These are phyloP conservation scores for Penicillium olsonii DNA, from an alignment of 2,329 filamentous ascomycete genomes.

Conservation along the genomic window DNA sequence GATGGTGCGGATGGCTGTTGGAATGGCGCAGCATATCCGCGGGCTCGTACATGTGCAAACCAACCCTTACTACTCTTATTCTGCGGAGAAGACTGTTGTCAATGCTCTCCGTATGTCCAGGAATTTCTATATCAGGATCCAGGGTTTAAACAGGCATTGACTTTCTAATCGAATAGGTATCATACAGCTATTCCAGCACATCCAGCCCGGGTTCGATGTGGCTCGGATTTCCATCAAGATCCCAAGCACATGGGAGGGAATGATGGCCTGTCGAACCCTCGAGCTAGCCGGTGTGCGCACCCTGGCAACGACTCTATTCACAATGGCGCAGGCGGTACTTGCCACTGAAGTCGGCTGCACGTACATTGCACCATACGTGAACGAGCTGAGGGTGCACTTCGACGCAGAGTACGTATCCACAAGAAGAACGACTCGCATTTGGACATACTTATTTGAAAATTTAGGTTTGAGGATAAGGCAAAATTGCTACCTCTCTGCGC, in stretches of 20 bases:
- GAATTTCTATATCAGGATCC: too few species aligned
- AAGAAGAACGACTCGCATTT: neutral
- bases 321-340: conserved; percentile 60
- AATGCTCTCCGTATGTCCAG: conserved; percentile 56
- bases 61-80: conserved; percentile 59
- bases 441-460: neutral
- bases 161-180: conserved; percentile 45
- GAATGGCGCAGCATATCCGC: conserved; percentile 52
- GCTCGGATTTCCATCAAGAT: conserved; percentile 64
- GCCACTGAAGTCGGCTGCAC: conserved; percentile 60
- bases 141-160: neutral
- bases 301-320: conserved; percentile 65
- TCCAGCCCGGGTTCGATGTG: conserved; percentile 48
- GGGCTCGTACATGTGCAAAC: conserved; percentile 62
- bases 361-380: conserved; percentile 66
- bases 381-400: conserved; percentile 65
- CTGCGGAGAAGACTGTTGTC: conserved; percentile 49
- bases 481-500: conserved; percentile 52
- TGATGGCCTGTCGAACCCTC: conserved; percentile 59
- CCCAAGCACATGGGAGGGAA: conserved; percentile 63
- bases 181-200: conserved; percentile 48
- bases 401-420: conserved; percentile 37
- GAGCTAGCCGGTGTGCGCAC: conserved; percentile 59
- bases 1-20: conserved; percentile 59
- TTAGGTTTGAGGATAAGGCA: conserved; percentile 29